Percentiles rank a stretch among this genome's conserved stretches.
These are phyloP conservation scores for Annulohypoxylon bovei DNA, from an alignment of 495 filamentous ascomycete species.

Conservation along the genomic window DNA sequence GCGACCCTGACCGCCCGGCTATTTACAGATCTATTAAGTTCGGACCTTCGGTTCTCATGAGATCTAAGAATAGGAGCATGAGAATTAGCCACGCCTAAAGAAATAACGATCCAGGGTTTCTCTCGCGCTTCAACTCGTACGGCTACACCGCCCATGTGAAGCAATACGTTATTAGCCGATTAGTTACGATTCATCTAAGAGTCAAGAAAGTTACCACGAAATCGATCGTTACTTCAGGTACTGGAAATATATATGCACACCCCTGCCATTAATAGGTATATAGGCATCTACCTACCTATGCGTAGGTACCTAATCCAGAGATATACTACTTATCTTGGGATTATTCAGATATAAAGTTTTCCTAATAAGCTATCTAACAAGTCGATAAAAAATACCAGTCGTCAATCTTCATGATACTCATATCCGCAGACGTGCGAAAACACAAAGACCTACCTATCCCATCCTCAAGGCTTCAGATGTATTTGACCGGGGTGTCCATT, in stretches of 20 bases:
- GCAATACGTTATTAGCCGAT: too few relatives aligned
- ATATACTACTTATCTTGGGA: too few relatives aligned
- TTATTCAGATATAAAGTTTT: too few relatives aligned
- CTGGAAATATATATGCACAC: too few relatives aligned
- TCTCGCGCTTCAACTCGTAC: not conserved
- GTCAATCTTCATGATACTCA: not conserved
- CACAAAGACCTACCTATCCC: not conserved
- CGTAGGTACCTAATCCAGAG: too few relatives aligned
- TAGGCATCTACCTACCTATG: too few relatives aligned
- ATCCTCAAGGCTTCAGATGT: not conserved
- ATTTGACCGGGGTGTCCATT: not conserved
- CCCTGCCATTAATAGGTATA: too few relatives aligned
- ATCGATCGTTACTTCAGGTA: too few relatives aligned
- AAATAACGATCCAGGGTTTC: not conserved
- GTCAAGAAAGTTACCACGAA: too few relatives aligned
- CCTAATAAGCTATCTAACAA: too few relatives aligned
- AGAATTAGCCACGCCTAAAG: constrained; percentile 25
- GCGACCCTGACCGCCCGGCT: constrained; percentile 34
- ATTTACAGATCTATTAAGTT: constrained; percentile 29
- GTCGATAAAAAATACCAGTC: not conserved
- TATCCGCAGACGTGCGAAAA: not conserved
- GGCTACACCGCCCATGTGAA: too few relatives aligned
- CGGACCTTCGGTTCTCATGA: constrained; percentile 1
- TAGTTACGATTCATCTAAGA: too few relatives aligned
- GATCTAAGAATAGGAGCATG: constrained; percentile 27